phyloP scores from a whole-genome alignment of 768 basidiomycete genomes.

The Leccinum truebloodii region DNA sequence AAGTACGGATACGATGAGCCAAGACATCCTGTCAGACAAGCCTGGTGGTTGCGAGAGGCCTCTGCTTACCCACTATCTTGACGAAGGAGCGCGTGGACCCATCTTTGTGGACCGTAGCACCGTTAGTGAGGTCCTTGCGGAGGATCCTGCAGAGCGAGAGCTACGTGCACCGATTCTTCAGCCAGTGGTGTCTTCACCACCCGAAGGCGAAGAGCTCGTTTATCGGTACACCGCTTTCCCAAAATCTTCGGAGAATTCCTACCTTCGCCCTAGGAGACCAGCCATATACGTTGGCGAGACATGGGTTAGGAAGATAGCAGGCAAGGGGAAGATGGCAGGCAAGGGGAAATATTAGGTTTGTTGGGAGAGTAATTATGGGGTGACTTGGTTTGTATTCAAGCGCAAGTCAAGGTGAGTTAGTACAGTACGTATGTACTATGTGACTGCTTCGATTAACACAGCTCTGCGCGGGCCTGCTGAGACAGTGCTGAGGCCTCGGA shows the following conservation, averaged over 20 bases:
- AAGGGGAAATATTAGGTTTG: no score
- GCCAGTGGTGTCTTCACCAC: neutral
- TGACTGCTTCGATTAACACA: no score
- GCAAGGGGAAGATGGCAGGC: neutral
- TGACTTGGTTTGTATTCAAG: no score
- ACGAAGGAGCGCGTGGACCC: conserved; percentile 8
- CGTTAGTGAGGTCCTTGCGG: neutral
- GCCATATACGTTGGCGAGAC: conserved; percentile 16
- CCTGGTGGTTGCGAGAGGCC: neutral
- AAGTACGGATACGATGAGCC: neutral
- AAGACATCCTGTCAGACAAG: neutral
- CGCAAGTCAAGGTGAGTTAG: no score
- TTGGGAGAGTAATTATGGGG: no score
- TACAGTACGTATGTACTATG: no score
- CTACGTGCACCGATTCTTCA: conserved; percentile 3
- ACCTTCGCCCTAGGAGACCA: neutral
- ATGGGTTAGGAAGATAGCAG: conserved; percentile 5
- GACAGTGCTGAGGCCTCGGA: no score
- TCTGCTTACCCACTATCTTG: conserved; percentile 11
- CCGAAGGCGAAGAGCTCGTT: conserved; percentile 12
- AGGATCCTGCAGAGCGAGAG: conserved; percentile 5
- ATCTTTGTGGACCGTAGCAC: conserved; percentile 5
- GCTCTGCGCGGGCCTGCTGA: no score
- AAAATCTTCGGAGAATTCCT: neutral
- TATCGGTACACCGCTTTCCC: neutral